Evolutionary conservation across 805 yeast species (phyloP).

Genomic region (Hanseniaspora hatyaiensis): DNA sequence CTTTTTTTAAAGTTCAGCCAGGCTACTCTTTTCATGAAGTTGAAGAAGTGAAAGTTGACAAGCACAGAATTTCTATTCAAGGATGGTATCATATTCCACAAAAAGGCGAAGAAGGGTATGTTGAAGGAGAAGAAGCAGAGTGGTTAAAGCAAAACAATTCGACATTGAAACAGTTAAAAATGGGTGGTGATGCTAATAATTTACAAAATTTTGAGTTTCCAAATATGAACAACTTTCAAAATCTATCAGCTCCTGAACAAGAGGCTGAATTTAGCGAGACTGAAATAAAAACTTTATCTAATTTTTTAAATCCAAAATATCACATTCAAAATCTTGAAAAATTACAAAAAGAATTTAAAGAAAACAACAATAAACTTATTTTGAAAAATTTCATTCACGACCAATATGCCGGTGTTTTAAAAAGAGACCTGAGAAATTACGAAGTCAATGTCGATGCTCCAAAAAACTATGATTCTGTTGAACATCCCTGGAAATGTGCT

Average conservation of each 20-base stretch:
- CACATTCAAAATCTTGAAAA: slow-evolving; percentile 43
- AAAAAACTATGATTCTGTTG: slow-evolving; percentile 39
- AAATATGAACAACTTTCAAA: slow-evolving; percentile 40
- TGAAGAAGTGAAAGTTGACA: slow-evolving; percentile 87
- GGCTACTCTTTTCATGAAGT: slow-evolving; percentile 96
- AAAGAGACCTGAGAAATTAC: slow-evolving; percentile 37
- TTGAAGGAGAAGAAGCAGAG: slow-evolving; percentile 66
- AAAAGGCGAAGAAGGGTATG: slow-evolving; percentile 73
- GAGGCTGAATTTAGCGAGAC: slow-evolving; percentile 26
- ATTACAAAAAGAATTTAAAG: slow-evolving; percentile 33
- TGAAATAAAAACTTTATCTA: slow-evolving; percentile 19
- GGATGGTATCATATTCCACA: slow-evolving; percentile 99
- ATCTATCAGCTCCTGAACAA: no score
- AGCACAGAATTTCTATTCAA: slow-evolving; percentile 81
- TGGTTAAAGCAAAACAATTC: slow-evolving; percentile 53
- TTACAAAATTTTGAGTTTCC: slow-evolving; percentile 76
- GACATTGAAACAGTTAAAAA: slow-evolving; percentile 66
- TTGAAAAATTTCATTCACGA: slow-evolving; percentile 49
- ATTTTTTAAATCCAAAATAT: slow-evolving; percentile 34
- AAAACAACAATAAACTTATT: slow-evolving; percentile 33
- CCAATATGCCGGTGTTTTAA: slow-evolving; percentile 40
- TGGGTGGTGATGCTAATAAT: slow-evolving; percentile 38
- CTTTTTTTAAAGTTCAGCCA: slow-evolving; percentile 91
- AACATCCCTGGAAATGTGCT: slow-evolving; percentile 77
- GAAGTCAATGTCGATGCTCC: slow-evolving; percentile 61